Conservation (phyloP, 2,329 filamentous ascomycete species). For the Aspergillus ustus region DNA sequence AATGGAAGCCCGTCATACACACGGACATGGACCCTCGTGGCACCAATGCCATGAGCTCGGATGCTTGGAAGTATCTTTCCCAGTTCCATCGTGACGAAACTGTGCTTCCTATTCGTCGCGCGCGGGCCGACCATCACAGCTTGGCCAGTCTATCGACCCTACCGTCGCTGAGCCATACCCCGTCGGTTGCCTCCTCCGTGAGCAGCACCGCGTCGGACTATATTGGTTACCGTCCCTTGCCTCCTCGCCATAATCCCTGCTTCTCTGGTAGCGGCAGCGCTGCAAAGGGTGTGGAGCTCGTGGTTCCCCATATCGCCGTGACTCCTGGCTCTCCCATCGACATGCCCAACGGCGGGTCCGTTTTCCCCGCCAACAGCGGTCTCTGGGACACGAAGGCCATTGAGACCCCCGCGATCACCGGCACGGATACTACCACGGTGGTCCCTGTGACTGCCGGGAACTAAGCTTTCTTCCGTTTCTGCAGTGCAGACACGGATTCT, state of each 20-base stretch:
- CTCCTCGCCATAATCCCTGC: conserved; percentile 46
- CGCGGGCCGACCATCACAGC: conserved; percentile 31
- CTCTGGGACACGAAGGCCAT: conserved; percentile 30
- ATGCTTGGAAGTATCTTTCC: conserved; percentile 51
- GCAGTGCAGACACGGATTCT: background rate
- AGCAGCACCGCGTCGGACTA: conserved; percentile 42
- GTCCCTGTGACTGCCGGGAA: conserved; percentile 8
- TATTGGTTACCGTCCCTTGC: conserved; percentile 42
- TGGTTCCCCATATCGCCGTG: conserved; percentile 43
- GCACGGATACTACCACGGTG: conserved; percentile 6
- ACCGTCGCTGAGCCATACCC: conserved; percentile 43
- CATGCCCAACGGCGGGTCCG: conserved; percentile 30
- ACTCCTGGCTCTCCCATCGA: conserved; percentile 24
- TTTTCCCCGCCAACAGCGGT: conserved; percentile 36
- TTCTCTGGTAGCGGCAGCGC: conserved; percentile 37
- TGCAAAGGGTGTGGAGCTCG: conserved; percentile 44
- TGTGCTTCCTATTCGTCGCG: conserved; percentile 24
- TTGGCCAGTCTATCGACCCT: conserved; percentile 40
- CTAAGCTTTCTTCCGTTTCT: background rate
- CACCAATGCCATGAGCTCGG: conserved; percentile 36
- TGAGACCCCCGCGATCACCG: conserved; percentile 20
- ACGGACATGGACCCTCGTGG: conserved; percentile 24
- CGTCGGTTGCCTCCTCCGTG: conserved; percentile 45
- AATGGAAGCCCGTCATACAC: conserved; percentile 54
- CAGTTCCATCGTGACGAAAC: conserved; percentile 45